Evolutionary conservation across 73 alveolate species (phyloP), one percentile per base, ranked within the genome.

Genomic region (Paramecium pentaurelia): DNA sequence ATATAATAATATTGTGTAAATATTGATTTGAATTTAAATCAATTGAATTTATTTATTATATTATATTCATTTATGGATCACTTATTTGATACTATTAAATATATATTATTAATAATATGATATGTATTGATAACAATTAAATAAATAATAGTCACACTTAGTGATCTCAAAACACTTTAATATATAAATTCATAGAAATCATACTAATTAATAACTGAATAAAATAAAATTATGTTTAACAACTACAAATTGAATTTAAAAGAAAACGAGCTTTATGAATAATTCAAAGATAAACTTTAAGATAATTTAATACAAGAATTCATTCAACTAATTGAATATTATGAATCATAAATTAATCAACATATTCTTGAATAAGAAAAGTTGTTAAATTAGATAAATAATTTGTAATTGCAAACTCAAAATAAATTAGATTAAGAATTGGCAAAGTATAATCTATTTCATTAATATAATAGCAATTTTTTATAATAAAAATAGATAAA

Each of bases 401-500:
- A 49, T 45, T 64, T 44, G n/a, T 47, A 80, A 49, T 27, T 80
- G n/a, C 32, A 80, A 49, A 80, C 91, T 0, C 58, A 80, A 80
- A 80, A 80, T 80, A 80, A 49, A 49, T 36, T 80, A 80, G 91
- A 80, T 80, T 25, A 49, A 45, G 91, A 80, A 49, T 20, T 80
- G 27, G 37, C 91, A 10, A 80, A 80, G 91, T 80, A 80, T n/a
- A 38, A 6, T 80, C 9, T 44, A 54, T 18, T 54, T 11, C 3
- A 22, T 18, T 11, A 45, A 73, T 30, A 80, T 1, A 45, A 10
- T 45, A 80, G 91, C 12, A 80, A 80, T 47, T 45, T 49, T 45
- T 45, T 45, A 44, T 27, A 44, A 1, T 8, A 47, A 20, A 80
- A 49, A 80, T 80, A 45, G 9, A 42, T 80, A 1, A 42, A 44